Evolutionary conservation across 2,329 filamentous ascomycete genomes (phyloP).

Genomic region (Epichloe festucae): DNA sequence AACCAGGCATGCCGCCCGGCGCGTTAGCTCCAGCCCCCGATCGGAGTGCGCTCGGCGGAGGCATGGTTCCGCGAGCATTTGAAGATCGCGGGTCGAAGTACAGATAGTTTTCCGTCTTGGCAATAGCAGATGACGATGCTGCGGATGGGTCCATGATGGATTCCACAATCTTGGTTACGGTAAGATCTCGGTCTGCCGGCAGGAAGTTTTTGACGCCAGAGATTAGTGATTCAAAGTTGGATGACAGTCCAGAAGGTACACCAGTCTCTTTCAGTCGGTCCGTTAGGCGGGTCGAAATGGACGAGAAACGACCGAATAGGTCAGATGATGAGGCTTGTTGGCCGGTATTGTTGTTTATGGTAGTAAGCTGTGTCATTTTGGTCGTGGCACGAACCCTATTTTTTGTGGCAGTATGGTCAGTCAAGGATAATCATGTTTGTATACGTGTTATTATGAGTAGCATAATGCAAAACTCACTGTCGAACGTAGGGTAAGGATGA

Average conservation of each 20-base stretch:
- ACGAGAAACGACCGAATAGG: slow-evolving; percentile 86
- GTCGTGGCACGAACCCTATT: slow-evolving; percentile 77
- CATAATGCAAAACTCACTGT: slow-evolving; percentile 42
- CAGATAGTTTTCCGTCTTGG: slow-evolving; percentile 90
- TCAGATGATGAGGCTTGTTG: slow-evolving; percentile 53
- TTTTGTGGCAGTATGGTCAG: slow-evolving; percentile 12
- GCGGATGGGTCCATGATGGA: slow-evolving; percentile 93
- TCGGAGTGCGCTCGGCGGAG: slow-evolving; percentile 55
- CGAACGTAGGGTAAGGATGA: slow-evolving; percentile 74
- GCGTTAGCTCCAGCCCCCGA: slow-evolving; percentile 25
- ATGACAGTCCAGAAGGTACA: slow-evolving; percentile 53
- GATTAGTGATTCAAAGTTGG: slow-evolving; percentile 87
- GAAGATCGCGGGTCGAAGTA: slow-evolving; percentile 94
- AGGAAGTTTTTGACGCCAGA: slow-evolving; percentile 96
- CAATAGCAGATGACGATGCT: slow-evolving; percentile 81
- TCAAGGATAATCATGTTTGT: neutral
- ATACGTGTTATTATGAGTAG: neutral
- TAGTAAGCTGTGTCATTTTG: slow-evolving; percentile 95
- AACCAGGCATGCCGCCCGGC: slow-evolving; percentile 38
- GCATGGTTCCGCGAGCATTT: slow-evolving; percentile 85
- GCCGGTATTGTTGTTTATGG: slow-evolving; percentile 57
- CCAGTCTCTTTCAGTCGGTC: slow-evolving; percentile 86
- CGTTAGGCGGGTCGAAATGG: slow-evolving; percentile 80
- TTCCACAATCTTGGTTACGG: slow-evolving; percentile 94
- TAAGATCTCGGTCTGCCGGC: slow-evolving; percentile 90